Evolutionary conservation across 1,284 basidiomycete genomes (phyloP), one percentile per base, ranked within the genome.

Genomic region (Apiotrichum akiyoshidainum): DNA sequence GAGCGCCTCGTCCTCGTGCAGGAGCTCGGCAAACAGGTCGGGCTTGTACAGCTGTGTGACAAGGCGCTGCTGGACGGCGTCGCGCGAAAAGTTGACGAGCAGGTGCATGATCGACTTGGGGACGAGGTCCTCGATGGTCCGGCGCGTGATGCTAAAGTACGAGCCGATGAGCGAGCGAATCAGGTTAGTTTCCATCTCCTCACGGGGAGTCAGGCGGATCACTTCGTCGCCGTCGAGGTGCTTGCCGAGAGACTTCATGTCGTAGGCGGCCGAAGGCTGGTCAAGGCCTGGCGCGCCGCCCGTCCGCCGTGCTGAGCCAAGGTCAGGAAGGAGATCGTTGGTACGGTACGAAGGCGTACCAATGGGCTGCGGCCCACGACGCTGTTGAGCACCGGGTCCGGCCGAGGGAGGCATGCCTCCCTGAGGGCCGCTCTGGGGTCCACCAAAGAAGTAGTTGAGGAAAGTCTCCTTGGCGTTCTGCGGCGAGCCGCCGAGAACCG

Each of bases 221-320:
- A 68, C 79, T 75, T 64, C 73, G 48, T 89, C 88, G 7, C 87
- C 88, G 78, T 94, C 92, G 61, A 95, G 89, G 70, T 99, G 95
- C 80, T 89, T 94, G 60, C 94, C 92, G 51, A 99, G 81, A 72
- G 92, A 95, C 83, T 94, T 97, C 96, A 99, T 99, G 76, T 99
- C 94, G 77, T 87, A 98, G 41, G 91, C 93, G 50, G 93, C 89
- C 68, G 84, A 89, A 72, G 82, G 88, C 54, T 86, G 87, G 69
- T 92, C 90, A 52, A 88, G 83, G 46, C 84, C 83, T 83, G 69
- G 56, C 52, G 70, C 61, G 46, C 67, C 49, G n/a, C 64, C 69
- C 13, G 63, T 64, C 40, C 72, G 55, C 56, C 74, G 62, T 16
- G 70, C 65, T 19, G 67, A 69, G 7, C 71, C 73, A 13, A 79